phyloP scores from a whole-genome alignment of 2,329 filamentous ascomycete genomes.

The Hymenoscyphus albidus region DNA sequence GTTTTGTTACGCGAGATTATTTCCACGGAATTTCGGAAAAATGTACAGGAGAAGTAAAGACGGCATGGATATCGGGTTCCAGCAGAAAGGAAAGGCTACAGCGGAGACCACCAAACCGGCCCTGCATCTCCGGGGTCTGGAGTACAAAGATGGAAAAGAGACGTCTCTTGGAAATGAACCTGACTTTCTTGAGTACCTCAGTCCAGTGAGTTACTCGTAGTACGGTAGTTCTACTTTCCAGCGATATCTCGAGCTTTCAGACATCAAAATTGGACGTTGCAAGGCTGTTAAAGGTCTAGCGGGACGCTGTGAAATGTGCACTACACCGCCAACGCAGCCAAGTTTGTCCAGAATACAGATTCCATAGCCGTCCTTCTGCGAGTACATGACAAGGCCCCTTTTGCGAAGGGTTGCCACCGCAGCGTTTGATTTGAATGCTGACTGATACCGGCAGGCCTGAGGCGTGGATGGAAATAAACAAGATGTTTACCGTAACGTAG shows the following conservation, averaged over 20 bases:
- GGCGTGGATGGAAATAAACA: background rate
- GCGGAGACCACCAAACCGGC: background rate
- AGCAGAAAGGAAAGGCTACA: background rate
- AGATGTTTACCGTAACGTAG: background rate
- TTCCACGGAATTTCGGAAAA: background rate
- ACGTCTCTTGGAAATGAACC: background rate
- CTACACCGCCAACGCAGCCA: background rate
- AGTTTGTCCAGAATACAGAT: background rate
- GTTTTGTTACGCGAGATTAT: background rate
- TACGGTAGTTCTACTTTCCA: background rate
- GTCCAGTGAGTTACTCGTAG: background rate
- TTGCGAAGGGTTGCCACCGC: background rate
- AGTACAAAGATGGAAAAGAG: background rate
- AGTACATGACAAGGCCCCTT: background rate
- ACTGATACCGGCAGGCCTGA: background rate
- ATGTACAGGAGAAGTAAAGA: background rate
- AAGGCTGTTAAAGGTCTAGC: background rate
- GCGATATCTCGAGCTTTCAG: background rate
- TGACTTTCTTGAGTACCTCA: background rate
- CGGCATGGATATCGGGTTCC: background rate
- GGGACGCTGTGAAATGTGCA: background rate
- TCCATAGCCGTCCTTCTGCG: background rate
- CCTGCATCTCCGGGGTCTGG: background rate
- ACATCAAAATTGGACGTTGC: background rate
- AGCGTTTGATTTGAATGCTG: conserved; percentile 1